Evolutionary conservation across 169 alveolate genomes (phyloP), one percentile per base, ranked within the genome.

Genomic region (Cryptosporidium sp.): DNA sequence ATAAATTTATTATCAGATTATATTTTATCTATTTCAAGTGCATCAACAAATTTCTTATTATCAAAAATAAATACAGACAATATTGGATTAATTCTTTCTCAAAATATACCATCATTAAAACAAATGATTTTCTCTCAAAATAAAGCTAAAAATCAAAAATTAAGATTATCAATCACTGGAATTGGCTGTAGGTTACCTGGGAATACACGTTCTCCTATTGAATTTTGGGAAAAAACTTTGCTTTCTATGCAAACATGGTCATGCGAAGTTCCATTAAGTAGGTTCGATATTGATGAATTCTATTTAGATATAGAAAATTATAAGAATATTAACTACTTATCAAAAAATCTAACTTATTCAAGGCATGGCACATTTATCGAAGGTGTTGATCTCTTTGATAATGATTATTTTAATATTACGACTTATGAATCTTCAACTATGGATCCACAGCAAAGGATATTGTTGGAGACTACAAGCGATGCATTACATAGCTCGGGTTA

Each of bases 381-480:
- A 29, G 18, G 69, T 45, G 84, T 92, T 0, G 93, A 91, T 48
- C 31, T 61, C 21, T 92, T 92, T 65, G 93, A 91, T 73, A 86
- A 92, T 85, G 75, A 65, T 41, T 84, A 68, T 48, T 92, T 92
- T 65, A 48, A 58, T 26, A 84, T 92, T 48, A 70, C 71, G n/a
- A 70, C 86, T 12, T 62, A 45, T 1, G 93, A 92, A 71, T 85
- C 92, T 3, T 69, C 70, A 18, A 45, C 85, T 6, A 92, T 92
- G 71, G 95, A 92, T 59, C 95, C 95, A n/a, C 95, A 91, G 70
- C 95, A 92, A 86, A 85, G 95, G 26, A 41, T 92, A 50, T 14
- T 92, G 31, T 91, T 92, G 31, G 93, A 92, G 55, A 91, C 75
- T 23, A 50, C 58, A 61, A 41, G 80, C 58, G 73, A 59, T 65